Evolutionary conservation across 306 rosid genomes (phyloP).

Genomic region (Medicago arabica): DNA sequence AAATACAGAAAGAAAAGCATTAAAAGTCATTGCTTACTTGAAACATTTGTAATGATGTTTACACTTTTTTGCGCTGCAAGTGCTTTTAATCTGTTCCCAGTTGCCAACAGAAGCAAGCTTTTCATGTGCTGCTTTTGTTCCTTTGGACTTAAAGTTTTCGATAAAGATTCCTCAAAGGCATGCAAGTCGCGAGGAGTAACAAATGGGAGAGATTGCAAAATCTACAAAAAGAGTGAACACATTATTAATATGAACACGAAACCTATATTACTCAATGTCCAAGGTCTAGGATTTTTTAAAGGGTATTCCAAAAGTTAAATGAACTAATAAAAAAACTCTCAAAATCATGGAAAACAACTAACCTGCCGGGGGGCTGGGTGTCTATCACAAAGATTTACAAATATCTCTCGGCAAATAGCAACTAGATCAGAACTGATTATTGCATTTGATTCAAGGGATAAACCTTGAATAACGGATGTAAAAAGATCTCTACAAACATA

Average conservation of each 20-base stretch:
- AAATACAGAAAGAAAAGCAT: background rate
- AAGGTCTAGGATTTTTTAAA: conserved; percentile 20
- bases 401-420: conserved; percentile 90
- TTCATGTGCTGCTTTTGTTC: conserved; percentile 92
- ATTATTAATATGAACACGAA: conserved; percentile 15
- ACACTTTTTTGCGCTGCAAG: conserved; percentile 88
- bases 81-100: conserved; percentile 91
- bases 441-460: conserved; percentile 93
- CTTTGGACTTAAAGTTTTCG: conserved; percentile 87
- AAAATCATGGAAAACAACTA: conserved; percentile 32
- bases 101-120: conserved; percentile 80
- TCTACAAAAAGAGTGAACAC: conserved; percentile 42
- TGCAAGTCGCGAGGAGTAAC: conserved; percentile 75
- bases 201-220: conserved; percentile 82
- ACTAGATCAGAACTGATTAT: conserved; percentile 87
- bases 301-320: conserved; percentile 21
- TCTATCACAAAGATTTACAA: conserved; percentile 77
- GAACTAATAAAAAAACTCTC: background rate
- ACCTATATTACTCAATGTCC: conserved; percentile 23
- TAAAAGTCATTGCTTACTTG: conserved; percentile 64
- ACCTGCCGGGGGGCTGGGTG: conserved; percentile 96
- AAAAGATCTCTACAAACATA: conserved; percentile 87
- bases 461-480: conserved; percentile 79
- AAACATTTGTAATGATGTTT: conserved; percentile 86
- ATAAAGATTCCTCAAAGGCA: conserved; percentile 91